Base-by-base conservation (phyloP, 345 rosid genomes). In the Physaria fendleri region DNA sequence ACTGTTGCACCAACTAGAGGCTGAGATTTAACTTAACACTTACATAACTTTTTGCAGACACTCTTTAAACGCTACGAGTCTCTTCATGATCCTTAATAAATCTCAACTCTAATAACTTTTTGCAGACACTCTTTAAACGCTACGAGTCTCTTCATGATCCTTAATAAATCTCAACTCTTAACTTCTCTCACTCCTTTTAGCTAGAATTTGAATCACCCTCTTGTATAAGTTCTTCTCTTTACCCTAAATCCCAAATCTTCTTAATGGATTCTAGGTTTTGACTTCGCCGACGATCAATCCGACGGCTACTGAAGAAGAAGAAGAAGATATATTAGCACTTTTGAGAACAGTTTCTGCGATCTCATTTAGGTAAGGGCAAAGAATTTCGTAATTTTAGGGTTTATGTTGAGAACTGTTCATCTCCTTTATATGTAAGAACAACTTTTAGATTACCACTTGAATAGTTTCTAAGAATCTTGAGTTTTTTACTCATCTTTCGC, bases 81-180 rank as follows among this genome's bases (percentile, higher is more conserved):
- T 23, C 43, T 59, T 46, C 12, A 63, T 62, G 68, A 39, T 62
- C 49, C 23, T 28, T 20, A 12, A 8, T 39, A 0, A 46, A 25
- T 28, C 17, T 13, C 41, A 18, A 34, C n/a, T 35, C 43, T 12
- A n/a, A n/a, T n/a, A n/a, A n/a, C n/a, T n/a, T n/a, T 14, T 37
- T 17, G 15, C 14, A 30, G 5, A 29, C 12, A 50, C 1, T 8
- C 12, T 14, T 0, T 48, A 50, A 22, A 29, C 11, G 4, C 5
- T 52, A 20, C 0, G 38, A 61, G 55, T 35, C 56, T 23, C 43
- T 59, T 46, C 12, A 63, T 62, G 68, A 39, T 62, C 49, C 23
- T 28, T 20, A 12, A 8, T 39, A 0, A 46, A 25, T 28, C 17
- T 13, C 41, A 18, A 34, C n/a, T 35, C 43, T 12, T 38, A 7